Base-by-base conservation (phyloP, 768 basidiomycete species). In the Tylopilus sp. region DNA sequence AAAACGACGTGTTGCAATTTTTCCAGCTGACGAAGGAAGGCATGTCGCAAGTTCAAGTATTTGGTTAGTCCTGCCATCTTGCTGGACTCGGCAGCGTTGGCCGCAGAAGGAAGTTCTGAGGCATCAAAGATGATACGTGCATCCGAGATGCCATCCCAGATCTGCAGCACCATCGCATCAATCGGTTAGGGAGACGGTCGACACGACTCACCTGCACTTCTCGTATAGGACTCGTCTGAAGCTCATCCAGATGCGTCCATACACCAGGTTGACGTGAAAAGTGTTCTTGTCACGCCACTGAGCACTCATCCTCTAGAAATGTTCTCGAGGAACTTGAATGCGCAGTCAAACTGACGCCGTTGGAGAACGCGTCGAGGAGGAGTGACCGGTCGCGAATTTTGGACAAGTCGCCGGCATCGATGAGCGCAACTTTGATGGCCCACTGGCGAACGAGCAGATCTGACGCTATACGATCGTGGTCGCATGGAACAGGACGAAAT, bases 301-400 rank as follows among this genome's bases (percentile, higher is more conserved):
- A 42, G 31, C 31, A 47, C 70, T 36, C 62, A 90, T 92, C 76
- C 67, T 80, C 71, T 36, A 95, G 71, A 65, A 90, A 91, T 0
- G 68, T 58, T 51, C 81, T 79, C 1, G 90, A 91, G 9, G 78
- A 74, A 60, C 86, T 87, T 10, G n/a, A n/a, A n/a, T n/a, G n/a
- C n/a, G 92, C 94, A 58, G 95, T 82, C 13, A 90, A 92, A 64
- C 87, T 89, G 45, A 92, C 90, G 38, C 92, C 78, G 68, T 94
- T 95, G 30, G 89, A 92, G 69, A 78, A 94, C 4, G 75, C 66
- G 48, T 74, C 76, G 1, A 75, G 54, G 11, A 76, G 60, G 45
- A 78, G 77, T 6, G 73, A 67, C 96, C 96, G 98, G 29, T 78
- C 68, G 29, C 78, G 75, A 41, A 88, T 76, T 62, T 80, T 84